Evolutionary conservation across 192 early-diverging fungal genomes (phyloP).

Genomic region (Entophlyctis helioformis): DNA sequence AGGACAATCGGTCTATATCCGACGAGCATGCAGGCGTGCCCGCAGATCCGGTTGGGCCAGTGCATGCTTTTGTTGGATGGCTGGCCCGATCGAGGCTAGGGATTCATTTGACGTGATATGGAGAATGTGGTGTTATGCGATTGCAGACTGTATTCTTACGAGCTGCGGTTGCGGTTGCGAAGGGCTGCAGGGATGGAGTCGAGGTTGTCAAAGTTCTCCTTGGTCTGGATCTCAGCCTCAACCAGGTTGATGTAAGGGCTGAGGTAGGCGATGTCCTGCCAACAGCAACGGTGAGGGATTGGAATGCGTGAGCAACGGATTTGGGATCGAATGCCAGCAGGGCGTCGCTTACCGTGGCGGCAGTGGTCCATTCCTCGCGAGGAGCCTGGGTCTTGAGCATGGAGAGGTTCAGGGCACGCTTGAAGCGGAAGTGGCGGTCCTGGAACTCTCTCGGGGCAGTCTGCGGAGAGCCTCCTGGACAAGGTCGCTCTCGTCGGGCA

Average conservation of each 20-base stretch:
- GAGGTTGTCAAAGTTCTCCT: conserved; percentile 27
- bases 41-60: no score
- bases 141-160: no score
- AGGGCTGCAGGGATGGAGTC: conserved; percentile 23
- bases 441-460: conserved; percentile 54
- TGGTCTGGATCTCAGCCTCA: conserved; percentile 55
- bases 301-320: not conserved
- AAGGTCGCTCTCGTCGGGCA: conserved; percentile 71
- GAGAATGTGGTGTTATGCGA: no score
- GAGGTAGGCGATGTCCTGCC: conserved; percentile 73
- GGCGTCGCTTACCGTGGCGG: no score
- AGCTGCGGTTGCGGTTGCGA: conserved; percentile 20
- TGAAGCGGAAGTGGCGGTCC: conserved; percentile 68
- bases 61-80: no score
- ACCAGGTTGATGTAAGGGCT: conserved; percentile 69
- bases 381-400: conserved; percentile 59
- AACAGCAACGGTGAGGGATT: no score
- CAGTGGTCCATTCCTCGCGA: conserved; percentile 59
- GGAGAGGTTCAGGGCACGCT: conserved; percentile 64
- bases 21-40: no score
- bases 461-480: conserved; percentile 74
- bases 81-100: no score
- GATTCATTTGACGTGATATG: no score
- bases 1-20: no score
- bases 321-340: no score